phyloP scores from a whole-genome alignment of 2,329 filamentous ascomycete species.

The Cordyceps tenuipes region DNA sequence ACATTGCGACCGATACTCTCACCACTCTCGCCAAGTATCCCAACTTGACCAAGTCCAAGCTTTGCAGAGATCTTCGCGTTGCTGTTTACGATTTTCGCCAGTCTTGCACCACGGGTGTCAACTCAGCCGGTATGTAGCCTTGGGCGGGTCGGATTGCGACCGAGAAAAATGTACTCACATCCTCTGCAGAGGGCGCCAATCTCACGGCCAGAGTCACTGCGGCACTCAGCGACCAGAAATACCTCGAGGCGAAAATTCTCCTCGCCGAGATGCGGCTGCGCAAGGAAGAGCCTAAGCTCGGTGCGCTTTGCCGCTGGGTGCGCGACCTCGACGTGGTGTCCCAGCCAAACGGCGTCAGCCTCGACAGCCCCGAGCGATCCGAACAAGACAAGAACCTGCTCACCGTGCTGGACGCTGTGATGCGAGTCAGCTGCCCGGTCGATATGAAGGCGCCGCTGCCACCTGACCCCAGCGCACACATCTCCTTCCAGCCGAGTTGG shows the following conservation, averaged over 20 bases:
- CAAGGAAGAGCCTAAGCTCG: slow-evolving; percentile 56
- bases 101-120: slow-evolving; percentile 58
- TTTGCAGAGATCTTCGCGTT: slow-evolving; percentile 56
- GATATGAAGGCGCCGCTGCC: slow-evolving; percentile 36
- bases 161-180: slow-evolving; percentile 10
- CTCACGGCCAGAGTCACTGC: slow-evolving; percentile 59
- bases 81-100: slow-evolving; percentile 63
- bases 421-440: slow-evolving; percentile 54
- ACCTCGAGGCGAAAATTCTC: slow-evolving; percentile 55
- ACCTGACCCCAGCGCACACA: slow-evolving; percentile 32
- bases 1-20: slow-evolving; percentile 58
- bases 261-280: slow-evolving; percentile 63
- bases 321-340: slow-evolving; percentile 61
- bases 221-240: slow-evolving; percentile 57
- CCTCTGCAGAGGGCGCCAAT: slow-evolving; percentile 42
- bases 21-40: slow-evolving; percentile 50
- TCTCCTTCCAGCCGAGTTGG: slow-evolving; percentile 54
- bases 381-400: slow-evolving; percentile 47
- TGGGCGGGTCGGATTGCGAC: background rate
- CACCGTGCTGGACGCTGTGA: slow-evolving; percentile 52
- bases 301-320: slow-evolving; percentile 64
- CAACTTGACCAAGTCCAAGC: slow-evolving; percentile 57
- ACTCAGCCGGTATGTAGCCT: slow-evolving; percentile 38
- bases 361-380: slow-evolving; percentile 27
- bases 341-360: slow-evolving; percentile 34